These are phyloP conservation scores for Phialemonium atrogriseum DNA, from an alignment of 2,329 filamentous ascomycete genomes.

Conservation along the genomic window DNA sequence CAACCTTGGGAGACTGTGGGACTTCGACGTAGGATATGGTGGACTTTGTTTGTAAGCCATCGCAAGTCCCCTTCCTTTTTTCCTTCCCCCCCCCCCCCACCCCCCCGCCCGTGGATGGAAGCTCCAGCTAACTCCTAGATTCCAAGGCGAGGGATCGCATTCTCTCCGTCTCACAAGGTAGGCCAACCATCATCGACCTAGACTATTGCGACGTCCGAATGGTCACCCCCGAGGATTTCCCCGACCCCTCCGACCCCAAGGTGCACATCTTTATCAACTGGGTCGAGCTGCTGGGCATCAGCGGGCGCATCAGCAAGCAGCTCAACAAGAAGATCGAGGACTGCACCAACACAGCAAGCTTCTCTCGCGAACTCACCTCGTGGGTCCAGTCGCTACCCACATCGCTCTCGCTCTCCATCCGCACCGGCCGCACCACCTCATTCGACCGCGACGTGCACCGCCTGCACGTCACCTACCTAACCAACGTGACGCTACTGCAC, in stretches of 20 bases:
- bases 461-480: slow-evolving; percentile 31
- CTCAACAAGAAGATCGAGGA: slow-evolving; percentile 24
- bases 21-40: too few relatives aligned
- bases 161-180: slow-evolving; percentile 32
- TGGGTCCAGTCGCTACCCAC: slow-evolving; percentile 26
- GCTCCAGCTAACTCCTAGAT: too few relatives aligned
- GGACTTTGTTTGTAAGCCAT: too few relatives aligned
- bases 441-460: slow-evolving; percentile 33
- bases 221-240: slow-evolving; percentile 28
- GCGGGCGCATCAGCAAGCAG: slow-evolving; percentile 29
- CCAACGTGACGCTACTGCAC: slow-evolving; percentile 30
- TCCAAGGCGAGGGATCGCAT: slow-evolving; percentile 29
- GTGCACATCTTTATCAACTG: slow-evolving; percentile 32
- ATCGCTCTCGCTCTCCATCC: slow-evolving; percentile 23
- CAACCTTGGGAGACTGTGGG: too few relatives aligned
- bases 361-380: slow-evolving; percentile 23
- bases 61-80: too few relatives aligned
- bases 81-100: too few relatives aligned
- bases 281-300: slow-evolving; percentile 29
- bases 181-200: slow-evolving; percentile 32
- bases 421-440: slow-evolving; percentile 15
- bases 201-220: slow-evolving; percentile 30
- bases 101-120: slow-evolving; percentile 26
- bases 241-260: slow-evolving; percentile 19
- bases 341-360: slow-evolving; percentile 13